phyloP scores from a whole-genome alignment of 2,329 filamentous ascomycete genomes.

The Talaromyces sp. region DNA sequence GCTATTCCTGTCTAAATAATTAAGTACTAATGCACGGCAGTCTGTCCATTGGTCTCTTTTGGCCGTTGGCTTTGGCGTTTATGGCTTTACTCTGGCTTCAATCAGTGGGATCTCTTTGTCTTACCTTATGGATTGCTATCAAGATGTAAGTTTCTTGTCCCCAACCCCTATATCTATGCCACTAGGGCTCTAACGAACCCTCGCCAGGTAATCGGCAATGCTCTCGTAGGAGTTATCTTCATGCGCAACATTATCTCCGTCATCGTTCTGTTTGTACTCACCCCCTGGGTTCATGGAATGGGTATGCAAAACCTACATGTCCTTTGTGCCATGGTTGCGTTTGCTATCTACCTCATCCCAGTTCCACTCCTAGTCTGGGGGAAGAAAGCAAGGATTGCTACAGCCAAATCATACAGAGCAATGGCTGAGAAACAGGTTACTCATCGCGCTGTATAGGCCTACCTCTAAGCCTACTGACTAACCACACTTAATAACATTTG shows the following conservation, averaged over 20 bases:
- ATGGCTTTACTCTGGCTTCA: slow-evolving; percentile 20
- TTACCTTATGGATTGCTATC: slow-evolving; percentile 35
- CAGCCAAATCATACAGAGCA: slow-evolving; percentile 18
- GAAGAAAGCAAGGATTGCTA: slow-evolving; percentile 23
- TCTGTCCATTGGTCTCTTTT: slow-evolving; percentile 32
- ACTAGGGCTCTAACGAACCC: neutral
- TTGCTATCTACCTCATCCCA: slow-evolving; percentile 18
- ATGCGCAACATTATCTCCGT: slow-evolving; percentile 49
- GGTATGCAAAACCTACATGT: slow-evolving; percentile 27
- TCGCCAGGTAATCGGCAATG: slow-evolving; percentile 49
- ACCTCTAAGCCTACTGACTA: neutral
- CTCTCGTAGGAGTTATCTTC: slow-evolving; percentile 50
- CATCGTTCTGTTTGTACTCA: slow-evolving; percentile 50
- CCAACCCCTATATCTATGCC: neutral
- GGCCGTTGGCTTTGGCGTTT: slow-evolving; percentile 29
- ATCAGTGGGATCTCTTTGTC: slow-evolving; percentile 29
- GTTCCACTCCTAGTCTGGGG: slow-evolving; percentile 29
- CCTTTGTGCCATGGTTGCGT: slow-evolving; percentile 17
- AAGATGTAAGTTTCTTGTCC: slow-evolving; percentile 22
- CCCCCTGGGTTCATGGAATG: slow-evolving; percentile 40
- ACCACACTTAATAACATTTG: too few species aligned
- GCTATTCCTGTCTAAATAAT: neutral
- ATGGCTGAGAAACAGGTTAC: slow-evolving; percentile 22
- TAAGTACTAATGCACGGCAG: slow-evolving; percentile 7
- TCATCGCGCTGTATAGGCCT: slow-evolving; percentile 16